Conservation (phyloP, 257 asterid genomes). For the Verbascum thapsus region DNA sequence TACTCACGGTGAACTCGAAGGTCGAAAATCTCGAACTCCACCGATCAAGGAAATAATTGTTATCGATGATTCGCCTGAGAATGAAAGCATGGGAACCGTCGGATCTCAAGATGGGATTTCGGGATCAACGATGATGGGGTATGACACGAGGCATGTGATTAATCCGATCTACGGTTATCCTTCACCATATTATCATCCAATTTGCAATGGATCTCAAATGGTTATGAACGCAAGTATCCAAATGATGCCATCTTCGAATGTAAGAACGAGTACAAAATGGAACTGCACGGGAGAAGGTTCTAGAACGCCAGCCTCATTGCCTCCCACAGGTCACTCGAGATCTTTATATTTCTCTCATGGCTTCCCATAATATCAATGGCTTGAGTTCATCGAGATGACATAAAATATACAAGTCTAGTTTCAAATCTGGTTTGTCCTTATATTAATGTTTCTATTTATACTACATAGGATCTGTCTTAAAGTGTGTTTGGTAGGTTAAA, state of each 20-base stretch:
- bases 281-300: slow-evolving; percentile 24
- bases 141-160: slow-evolving; percentile 26
- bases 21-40: slow-evolving; percentile 30
- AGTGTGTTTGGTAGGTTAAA: slow-evolving; percentile 20
- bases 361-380: slow-evolving; percentile 34
- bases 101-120: slow-evolving; percentile 26
- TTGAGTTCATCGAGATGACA: slow-evolving; percentile 6
- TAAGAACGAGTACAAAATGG: slow-evolving; percentile 39
- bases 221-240: slow-evolving; percentile 32
- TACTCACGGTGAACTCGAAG: slow-evolving; percentile 21
- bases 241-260: slow-evolving; percentile 30
- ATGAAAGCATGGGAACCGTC: slow-evolving; percentile 27
- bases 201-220: slow-evolving; percentile 33
- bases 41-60: slow-evolving; percentile 38
- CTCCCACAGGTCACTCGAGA: slow-evolving; percentile 35
- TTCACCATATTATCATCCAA: slow-evolving; percentile 36
- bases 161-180: slow-evolving; percentile 34
- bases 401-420: slow-evolving; percentile 28
- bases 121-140: slow-evolving; percentile 22
- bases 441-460: slow-evolving; percentile 14
- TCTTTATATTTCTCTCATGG: slow-evolving; percentile 31
- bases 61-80: slow-evolving; percentile 44
- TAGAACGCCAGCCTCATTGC: slow-evolving; percentile 11
- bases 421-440: slow-evolving; percentile 8
- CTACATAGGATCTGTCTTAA: slow-evolving; percentile 10